Evolutionary conservation across 495 filamentous ascomycete species (phyloP), one percentile per base, ranked within the genome.

Genomic region (Penicillium cataractarum): DNA sequence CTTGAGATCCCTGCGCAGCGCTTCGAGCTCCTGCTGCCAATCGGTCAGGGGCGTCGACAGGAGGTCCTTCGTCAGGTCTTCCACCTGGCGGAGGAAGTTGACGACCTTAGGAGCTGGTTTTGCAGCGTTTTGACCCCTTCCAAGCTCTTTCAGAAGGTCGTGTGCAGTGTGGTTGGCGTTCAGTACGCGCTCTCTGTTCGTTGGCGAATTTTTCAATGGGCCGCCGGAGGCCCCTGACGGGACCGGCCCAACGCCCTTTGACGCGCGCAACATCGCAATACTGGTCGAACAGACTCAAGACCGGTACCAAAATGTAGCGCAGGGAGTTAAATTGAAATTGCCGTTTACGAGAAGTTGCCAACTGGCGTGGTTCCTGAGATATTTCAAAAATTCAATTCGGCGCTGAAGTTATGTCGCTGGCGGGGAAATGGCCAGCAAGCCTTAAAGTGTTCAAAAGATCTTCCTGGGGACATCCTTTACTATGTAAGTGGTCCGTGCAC

Each of bases 281-380:
- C 5, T 6, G 40, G 40, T 8, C 40, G 17, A 8, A 21, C 17
- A 21, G 17, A 5, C 0, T 21, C 40, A 8, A 44, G 4, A 21
- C 40, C 40, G 19, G 40, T 44, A 44, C 21, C 40, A 21, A 44
- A 44, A 8, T 19, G n/a, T 44, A 44, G 40, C 40, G 40, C 40
- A 44, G 40, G 40, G 40, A 44, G 40, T 44, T 44, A 44, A 21
- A 44, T 44, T n/a, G 19, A 44, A 44, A 19, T 8, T 44, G 40
- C n/a, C 40, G 40, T 44, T 44, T 5, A 19, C 40, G 1, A 21
- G 17, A 19, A 44, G n/a, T 44, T 21, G 40, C 40, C 19, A 44
- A 44, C 40, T 44, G 40, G 40, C 19, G n/a, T 44, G 40, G 40
- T 44, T 44, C 40, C 40, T 44, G 40, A 44, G 40, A 44, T 44